Evolutionary conservation across 108 stramenopile species (phyloP).

Genomic region (Cyclostephanos invisitatus): DNA sequence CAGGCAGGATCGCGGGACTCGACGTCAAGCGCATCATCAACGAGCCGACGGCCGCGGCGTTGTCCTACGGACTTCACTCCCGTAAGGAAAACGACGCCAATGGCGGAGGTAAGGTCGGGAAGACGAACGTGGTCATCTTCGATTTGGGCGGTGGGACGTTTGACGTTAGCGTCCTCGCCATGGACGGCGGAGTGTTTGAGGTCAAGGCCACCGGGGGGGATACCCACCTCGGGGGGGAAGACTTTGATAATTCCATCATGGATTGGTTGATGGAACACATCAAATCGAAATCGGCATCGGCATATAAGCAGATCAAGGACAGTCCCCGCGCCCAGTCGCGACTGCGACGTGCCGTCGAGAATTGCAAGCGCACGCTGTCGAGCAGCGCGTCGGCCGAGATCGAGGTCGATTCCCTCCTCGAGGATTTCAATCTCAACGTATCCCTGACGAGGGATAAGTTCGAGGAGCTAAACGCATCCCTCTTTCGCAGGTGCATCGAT

Average conservation of each 20-base stretch:
- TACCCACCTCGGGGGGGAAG: slow-evolving; percentile 92
- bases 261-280: slow-evolving; percentile 80
- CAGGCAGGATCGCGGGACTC: slow-evolving; percentile 67
- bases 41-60: slow-evolving; percentile 76
- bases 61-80: slow-evolving; percentile 68
- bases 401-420: slow-evolving; percentile 61
- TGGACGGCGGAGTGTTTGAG: slow-evolving; percentile 79
- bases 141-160: slow-evolving; percentile 83
- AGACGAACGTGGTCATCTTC: slow-evolving; percentile 81
- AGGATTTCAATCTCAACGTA: slow-evolving; percentile 53
- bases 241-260: slow-evolving; percentile 89
- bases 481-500: slow-evolving; percentile 72
- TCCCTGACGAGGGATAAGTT: slow-evolving; percentile 49
- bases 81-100: slow-evolving; percentile 35
- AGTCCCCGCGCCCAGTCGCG: slow-evolving; percentile 66
- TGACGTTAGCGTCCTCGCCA: slow-evolving; percentile 65
- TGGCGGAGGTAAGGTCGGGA: slow-evolving; percentile 11
- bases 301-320: slow-evolving; percentile 36
- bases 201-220: slow-evolving; percentile 91
- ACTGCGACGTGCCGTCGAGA: slow-evolving; percentile 72
- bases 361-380: slow-evolving; percentile 78
- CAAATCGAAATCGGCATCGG: slow-evolving; percentile 61
- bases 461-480: slow-evolving; percentile 52
- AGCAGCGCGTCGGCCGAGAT: slow-evolving; percentile 54
- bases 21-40: slow-evolving; percentile 74